Conservation (phyloP, 495 filamentous ascomycete species). For the Neurospora discreta region DNA sequence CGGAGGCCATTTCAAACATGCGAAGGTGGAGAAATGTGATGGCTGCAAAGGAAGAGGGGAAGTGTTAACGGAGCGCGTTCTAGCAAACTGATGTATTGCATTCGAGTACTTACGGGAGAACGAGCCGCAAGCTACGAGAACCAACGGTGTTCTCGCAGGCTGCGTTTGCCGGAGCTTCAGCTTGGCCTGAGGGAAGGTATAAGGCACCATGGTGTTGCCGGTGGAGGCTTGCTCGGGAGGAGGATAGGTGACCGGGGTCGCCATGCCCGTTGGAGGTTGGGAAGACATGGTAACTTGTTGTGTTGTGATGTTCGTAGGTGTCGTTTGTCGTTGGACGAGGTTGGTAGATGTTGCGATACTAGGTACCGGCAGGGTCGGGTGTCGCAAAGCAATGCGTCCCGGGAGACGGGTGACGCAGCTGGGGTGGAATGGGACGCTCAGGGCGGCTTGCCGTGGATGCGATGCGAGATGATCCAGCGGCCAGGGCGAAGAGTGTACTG, state of each 20-base stretch:
- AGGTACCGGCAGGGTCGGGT: not conserved
- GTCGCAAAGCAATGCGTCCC: not conserved
- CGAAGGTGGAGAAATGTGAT: slow-evolving; percentile 81
- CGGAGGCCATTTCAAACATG: slow-evolving; percentile 88
- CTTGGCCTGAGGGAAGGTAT: slow-evolving; percentile 62
- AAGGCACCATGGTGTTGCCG: slow-evolving; percentile 35
- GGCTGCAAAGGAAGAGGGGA: slow-evolving; percentile 27
- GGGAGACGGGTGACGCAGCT: not conserved
- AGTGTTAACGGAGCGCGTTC: not conserved
- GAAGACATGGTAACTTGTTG: not conserved
- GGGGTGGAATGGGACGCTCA: not conserved
- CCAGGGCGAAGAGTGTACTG: not conserved
- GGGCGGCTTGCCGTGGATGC: not conserved
- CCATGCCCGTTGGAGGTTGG: not conserved
- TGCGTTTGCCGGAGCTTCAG: slow-evolving; percentile 58
- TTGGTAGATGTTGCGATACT: not conserved
- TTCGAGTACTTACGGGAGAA: slow-evolving; percentile 43
- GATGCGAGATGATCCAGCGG: not conserved
- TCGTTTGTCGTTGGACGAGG: not conserved
- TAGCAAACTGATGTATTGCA: not conserved
- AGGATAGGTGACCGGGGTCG: not conserved
- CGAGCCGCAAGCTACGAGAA: slow-evolving; percentile 83
- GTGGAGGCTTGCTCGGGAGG: not conserved
- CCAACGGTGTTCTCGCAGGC: slow-evolving; percentile 60
- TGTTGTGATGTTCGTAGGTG: not conserved